Conservation (phyloP, 2,329 filamentous ascomycete genomes). For the Neophaeococcomyces mojaviensis region DNA sequence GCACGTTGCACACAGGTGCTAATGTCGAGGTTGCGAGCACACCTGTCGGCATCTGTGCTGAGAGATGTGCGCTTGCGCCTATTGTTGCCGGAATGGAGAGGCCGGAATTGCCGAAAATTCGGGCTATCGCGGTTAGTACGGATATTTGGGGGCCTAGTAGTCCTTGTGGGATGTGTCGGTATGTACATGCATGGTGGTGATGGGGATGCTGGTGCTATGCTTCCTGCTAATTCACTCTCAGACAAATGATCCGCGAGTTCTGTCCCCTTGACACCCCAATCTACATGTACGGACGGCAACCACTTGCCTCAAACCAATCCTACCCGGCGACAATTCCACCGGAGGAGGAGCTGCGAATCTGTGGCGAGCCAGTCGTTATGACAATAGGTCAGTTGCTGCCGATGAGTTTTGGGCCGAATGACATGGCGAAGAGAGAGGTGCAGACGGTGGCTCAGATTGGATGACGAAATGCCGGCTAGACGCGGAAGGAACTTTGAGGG, state of each 20-base stretch:
- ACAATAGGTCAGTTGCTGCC: slow-evolving; percentile 57
- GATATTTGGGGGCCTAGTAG: slow-evolving; percentile 60
- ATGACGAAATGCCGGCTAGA: no score
- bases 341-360: slow-evolving; percentile 9
- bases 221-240: not conserved
- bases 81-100: slow-evolving; percentile 53
- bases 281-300: slow-evolving; percentile 82
- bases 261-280: slow-evolving; percentile 54
- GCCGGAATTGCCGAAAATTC: slow-evolving; percentile 49
- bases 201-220: not conserved
- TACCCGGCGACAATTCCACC: slow-evolving; percentile 29
- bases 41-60: slow-evolving; percentile 91
- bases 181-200: slow-evolving; percentile 31
- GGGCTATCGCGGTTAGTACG: slow-evolving; percentile 77
- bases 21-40: slow-evolving; percentile 93
- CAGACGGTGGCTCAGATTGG: not conserved
- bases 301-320: slow-evolving; percentile 39
- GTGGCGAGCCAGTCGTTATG: slow-evolving; percentile 46
- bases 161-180: slow-evolving; percentile 84
- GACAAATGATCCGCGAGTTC: slow-evolving; percentile 56
- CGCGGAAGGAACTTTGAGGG: no score
- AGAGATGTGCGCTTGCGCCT: slow-evolving; percentile 78
- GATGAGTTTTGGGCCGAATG: slow-evolving; percentile 47
- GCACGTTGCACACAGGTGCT: slow-evolving; percentile 60
- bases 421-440: slow-evolving; percentile 27